These are phyloP conservation scores for Bremia lactucae DNA, from an alignment of 352 stramenopile species.

Conservation along the genomic window DNA sequence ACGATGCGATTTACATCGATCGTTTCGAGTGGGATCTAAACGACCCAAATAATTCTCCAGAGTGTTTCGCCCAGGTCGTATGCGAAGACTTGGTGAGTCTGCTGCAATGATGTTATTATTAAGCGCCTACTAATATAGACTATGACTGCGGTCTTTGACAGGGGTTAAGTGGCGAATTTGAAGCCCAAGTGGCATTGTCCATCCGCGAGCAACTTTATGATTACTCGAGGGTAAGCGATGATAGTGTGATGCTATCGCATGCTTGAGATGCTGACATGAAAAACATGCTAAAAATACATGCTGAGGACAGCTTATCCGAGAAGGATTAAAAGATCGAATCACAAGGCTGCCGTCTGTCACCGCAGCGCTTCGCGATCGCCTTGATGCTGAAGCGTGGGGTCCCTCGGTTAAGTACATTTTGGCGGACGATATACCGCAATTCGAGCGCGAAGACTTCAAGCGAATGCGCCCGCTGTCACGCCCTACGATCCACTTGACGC, in stretches of 20 bases:
- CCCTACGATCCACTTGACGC: conserved; percentile 25
- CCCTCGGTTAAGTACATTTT: conserved; percentile 68
- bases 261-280: conserved; percentile 1
- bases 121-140: neutral
- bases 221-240: conserved; percentile 43
- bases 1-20: conserved; percentile 75
- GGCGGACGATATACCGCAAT: conserved; percentile 55
- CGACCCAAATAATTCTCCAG: conserved; percentile 53
- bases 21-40: conserved; percentile 76
- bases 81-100: conserved; percentile 59
- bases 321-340: conserved; percentile 50
- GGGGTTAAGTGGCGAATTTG: conserved; percentile 70
- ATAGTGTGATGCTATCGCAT: neutral
- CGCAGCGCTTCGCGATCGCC: conserved; percentile 45
- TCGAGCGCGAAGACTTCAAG: conserved; percentile 75
- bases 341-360: conserved; percentile 47
- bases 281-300: no score
- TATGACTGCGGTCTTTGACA: conserved; percentile 2
- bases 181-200: conserved; percentile 62
- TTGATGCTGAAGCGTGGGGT: conserved; percentile 48
- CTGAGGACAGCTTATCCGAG: conserved; percentile 44
- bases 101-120: neutral
- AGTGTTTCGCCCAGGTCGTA: conserved; percentile 48
- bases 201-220: conserved; percentile 73
- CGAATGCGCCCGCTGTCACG: conserved; percentile 60